Evolutionary conservation across 1,284 basidiomycete species (phyloP).

Genomic region (Austroboletus niveus): DNA sequence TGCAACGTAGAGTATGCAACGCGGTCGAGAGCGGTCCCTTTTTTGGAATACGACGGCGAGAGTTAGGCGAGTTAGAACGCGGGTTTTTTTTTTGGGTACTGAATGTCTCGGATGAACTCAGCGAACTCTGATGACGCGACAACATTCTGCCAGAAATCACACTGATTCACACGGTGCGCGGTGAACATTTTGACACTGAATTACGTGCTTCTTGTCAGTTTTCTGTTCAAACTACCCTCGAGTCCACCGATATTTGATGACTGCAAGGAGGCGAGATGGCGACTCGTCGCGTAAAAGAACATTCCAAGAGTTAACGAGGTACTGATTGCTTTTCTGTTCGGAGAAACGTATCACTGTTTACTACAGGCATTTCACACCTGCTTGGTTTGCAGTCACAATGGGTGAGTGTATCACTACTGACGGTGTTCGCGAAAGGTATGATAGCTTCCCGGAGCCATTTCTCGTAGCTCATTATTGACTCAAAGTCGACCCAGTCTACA

Average conservation of each 20-base stretch:
- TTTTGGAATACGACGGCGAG: too few relatives aligned
- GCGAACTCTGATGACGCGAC: too few relatives aligned
- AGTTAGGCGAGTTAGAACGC: too few relatives aligned
- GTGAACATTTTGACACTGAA: too few relatives aligned
- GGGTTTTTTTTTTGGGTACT: too few relatives aligned
- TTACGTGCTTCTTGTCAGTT: too few relatives aligned
- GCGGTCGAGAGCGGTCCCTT: too few relatives aligned
- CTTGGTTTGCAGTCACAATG: constrained; percentile 55
- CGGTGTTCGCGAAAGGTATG: background rate
- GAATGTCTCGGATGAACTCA: too few relatives aligned
- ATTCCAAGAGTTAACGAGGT: constrained; percentile 21
- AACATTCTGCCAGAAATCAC: too few relatives aligned
- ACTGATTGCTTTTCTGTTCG: constrained; percentile 1
- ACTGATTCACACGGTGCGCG: too few relatives aligned
- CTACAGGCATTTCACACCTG: constrained; percentile 43
- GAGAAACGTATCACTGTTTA: background rate
- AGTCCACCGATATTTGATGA: background rate
- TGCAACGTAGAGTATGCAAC: too few relatives aligned
- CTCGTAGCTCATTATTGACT: background rate
- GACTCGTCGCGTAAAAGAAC: constrained; percentile 12
- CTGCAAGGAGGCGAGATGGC: background rate
- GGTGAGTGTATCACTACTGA: constrained; percentile 34
- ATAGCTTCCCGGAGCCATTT: background rate
- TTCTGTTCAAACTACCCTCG: background rate
- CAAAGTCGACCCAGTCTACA: background rate